Base-by-base conservation (phyloP, 768 basidiomycete genomes). In the Gloeopeniophorella convolvens region DNA sequence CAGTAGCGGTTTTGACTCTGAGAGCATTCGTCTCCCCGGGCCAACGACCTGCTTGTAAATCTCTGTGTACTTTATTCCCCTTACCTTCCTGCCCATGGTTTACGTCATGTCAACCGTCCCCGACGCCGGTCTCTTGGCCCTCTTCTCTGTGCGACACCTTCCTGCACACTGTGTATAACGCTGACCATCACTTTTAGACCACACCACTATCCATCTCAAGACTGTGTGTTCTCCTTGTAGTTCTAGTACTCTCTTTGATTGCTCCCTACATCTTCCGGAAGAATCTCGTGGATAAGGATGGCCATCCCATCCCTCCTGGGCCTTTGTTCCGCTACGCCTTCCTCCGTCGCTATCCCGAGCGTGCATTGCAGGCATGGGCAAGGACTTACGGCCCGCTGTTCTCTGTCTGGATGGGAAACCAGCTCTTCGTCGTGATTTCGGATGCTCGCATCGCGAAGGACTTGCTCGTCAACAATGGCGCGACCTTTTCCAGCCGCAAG, bases 401-500 rank as follows among this genome's bases (percentile, higher is more conserved):
- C 54, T 75, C 74, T 6, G 50, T 76, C 44, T 72, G 67, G 66
- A 65, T 77, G 18, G 75, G 75, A 15, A 68, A 72, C 51, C 74
- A 74, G 51, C 69, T 74, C 16, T 72, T 75, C 55, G 66, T 77
- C 42, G 62, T 74, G 33, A 50, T 77, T 28, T 74, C 73, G 4
- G 72, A 74, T 54, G 67, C 73, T 5, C 61, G 64, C 20, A 65
- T 75, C 10, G 73, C 67, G 0, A 69, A 70, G 42, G 74, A 75
- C 48, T 63, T 76, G 24, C 60, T 75, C 57, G 68, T 75, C 20
- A 68, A 67, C 20, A 72, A 74, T 39, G 72, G 74, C 37, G 61
- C 72, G 10, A 63, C 71, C 13, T 76, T 75, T 53, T 75, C 74
- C 15, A 71, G 70, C 10, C 62, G 75, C n/a, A 74, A 73, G 52